Conservation (phyloP, 208 protist species). For the Crithidia fasciculata region DNA sequence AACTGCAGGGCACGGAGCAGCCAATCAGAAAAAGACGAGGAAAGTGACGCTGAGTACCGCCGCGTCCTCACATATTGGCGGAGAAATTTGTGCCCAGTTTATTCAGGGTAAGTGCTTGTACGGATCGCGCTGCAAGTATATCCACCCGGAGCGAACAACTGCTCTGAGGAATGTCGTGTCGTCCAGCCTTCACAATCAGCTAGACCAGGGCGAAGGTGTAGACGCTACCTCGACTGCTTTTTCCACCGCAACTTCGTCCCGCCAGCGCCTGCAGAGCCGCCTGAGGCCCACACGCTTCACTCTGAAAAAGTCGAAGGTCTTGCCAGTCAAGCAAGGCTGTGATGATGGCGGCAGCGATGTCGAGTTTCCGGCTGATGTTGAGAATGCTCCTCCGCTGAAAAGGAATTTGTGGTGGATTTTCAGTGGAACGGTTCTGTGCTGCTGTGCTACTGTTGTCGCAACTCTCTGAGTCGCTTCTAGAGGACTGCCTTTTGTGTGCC, state of each 20-base stretch:
- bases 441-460: slow-evolving; percentile 31
- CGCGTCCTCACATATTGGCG: slow-evolving; percentile 41
- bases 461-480: slow-evolving; percentile 8
- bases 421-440: slow-evolving; percentile 31
- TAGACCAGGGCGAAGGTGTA: slow-evolving; percentile 12
- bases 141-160: slow-evolving; percentile 51
- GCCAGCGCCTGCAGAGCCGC: slow-evolving; percentile 45
- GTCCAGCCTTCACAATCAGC: slow-evolving; percentile 28
- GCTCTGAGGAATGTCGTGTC: slow-evolving; percentile 41
- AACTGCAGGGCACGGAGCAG: background rate
- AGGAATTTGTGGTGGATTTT: slow-evolving; percentile 33
- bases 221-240: slow-evolving; percentile 25
- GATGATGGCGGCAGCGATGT: background rate
- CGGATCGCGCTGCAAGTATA: slow-evolving; percentile 61
- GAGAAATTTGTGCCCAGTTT: slow-evolving; percentile 54
- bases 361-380: background rate
- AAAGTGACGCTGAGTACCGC: slow-evolving; percentile 32
- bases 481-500: background rate
- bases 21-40: slow-evolving; percentile 26
- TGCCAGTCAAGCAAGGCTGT: background rate
- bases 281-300: slow-evolving; percentile 48
- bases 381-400: background rate
- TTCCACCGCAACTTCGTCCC: slow-evolving; percentile 33
- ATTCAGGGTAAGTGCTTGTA: slow-evolving; percentile 56
- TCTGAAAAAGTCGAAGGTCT: slow-evolving; percentile 25